Evolutionary conservation across 2,329 filamentous ascomycete species (phyloP), one percentile per base, ranked within the genome.

Genomic region (Acephala macrosclerotiorum): DNA sequence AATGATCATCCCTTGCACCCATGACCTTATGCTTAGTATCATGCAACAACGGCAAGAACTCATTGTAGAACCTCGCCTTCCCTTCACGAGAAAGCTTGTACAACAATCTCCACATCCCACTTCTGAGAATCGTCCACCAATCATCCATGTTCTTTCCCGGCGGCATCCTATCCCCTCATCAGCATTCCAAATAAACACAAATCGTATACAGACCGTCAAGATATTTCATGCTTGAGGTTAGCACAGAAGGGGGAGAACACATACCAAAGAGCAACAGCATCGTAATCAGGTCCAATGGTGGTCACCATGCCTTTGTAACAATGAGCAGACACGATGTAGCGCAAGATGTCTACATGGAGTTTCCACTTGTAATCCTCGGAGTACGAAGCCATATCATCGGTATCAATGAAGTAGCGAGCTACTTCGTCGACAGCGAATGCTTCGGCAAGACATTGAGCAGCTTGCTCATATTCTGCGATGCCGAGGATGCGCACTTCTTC

Each of bases 241-340:
- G 60, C 20, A n/a, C n/a, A n/a, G n/a, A n/a, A 56, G 16, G 35
- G 26, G 25, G n/a, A 58, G 16, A 18, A 61, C 12, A 68, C 87
- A 76, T 82, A 93, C 92, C 92, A 96, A 60, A 96, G 82, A 64
- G 91, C 91, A 62, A 96, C 89, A 69, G 88, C 90, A 71, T 93
- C 92, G 75, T 91, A 93, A 75, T 94, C 87, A 6, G 88, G 85
- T 20, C 92, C 93, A 68, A 92, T 88, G 63, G 90, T 88, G 55
- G 91, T 90, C 62, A 92, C 92, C 65, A 93, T 78, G 63, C 92
- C 93, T 72, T 89, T 89, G 74, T 91, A 84, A 77, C 88, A 89
- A 77, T 94, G 91, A 66, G 91, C 89, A 65, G 92, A 91, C 58
- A 89, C 89, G 72, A 93, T 85, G 79, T 93, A 94, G 72, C 89